These are phyloP conservation scores for Penicillium lividum DNA, from an alignment of 495 filamentous ascomycete genomes.

Conservation along the genomic window DNA sequence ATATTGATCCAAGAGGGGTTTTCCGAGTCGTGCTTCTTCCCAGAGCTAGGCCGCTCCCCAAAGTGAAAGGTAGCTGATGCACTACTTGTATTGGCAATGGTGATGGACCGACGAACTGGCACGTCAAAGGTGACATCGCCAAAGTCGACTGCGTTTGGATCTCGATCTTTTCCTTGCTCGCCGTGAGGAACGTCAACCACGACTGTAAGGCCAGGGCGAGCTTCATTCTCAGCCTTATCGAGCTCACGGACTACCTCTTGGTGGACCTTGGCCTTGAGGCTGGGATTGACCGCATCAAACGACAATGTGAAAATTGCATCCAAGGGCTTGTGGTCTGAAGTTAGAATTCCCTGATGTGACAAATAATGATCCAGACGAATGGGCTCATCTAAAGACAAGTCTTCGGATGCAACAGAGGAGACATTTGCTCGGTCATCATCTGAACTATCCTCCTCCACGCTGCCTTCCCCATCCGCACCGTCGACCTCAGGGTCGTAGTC, in stretches of 20 bases:
- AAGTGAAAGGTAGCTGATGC: conserved; percentile 76
- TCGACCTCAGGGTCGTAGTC: conserved; percentile 87
- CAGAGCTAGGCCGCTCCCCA: conserved; percentile 61
- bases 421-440: conserved; percentile 28
- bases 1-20: conserved; percentile 66
- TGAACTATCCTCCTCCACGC: conserved; percentile 58
- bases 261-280: conserved; percentile 78
- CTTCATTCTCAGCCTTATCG: conserved; percentile 91
- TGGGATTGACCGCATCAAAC: conserved; percentile 81
- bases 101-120: conserved; percentile 63
- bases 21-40: conserved; percentile 41
- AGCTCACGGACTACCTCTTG: conserved; percentile 85
- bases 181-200: conserved; percentile 65
- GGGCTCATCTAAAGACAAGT: conserved; percentile 33
- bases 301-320: conserved; percentile 75
- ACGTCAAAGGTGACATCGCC: conserved; percentile 70
- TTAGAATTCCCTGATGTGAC: conserved; percentile 83
- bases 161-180: conserved; percentile 32
- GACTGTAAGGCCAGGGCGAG: conserved; percentile 78
- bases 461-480: conserved; percentile 37
- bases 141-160: conserved; percentile 69
- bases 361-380: conserved; percentile 75
- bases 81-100: conserved; percentile 87
- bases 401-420: conserved; percentile 18
- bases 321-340: conserved; percentile 95